A percentile compares a stretch with the other conserved stretches of the same genome.
Conservation (phyloP, 345 rosid species). For the Schrenkiella parvula region DNA sequence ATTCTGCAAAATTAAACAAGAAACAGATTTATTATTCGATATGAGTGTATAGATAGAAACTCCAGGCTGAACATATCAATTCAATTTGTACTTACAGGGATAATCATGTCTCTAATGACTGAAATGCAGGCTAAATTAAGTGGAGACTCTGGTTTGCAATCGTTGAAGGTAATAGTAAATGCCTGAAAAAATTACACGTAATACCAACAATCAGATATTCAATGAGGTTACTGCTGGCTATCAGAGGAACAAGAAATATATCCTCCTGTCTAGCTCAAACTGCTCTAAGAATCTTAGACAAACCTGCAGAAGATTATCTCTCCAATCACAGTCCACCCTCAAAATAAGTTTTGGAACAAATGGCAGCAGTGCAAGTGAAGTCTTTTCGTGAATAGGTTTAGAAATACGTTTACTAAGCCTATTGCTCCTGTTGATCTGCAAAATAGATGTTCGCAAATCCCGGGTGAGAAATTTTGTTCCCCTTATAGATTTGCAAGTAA, state of each 20-base stretch:
- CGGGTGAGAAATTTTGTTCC: not conserved
- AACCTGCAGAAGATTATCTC: slow-evolving; percentile 70
- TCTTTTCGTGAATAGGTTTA: slow-evolving; percentile 45
- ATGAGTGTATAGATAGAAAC: not conserved
- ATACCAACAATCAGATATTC: not conserved
- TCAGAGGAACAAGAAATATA: not conserved
- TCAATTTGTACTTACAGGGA: slow-evolving; percentile 56
- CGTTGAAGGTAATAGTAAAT: slow-evolving; percentile 60
- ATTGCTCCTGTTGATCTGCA: slow-evolving; percentile 46
- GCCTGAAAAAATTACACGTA: slow-evolving; percentile 50
- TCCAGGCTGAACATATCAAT: not conserved
- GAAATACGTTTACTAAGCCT: slow-evolving; percentile 38
- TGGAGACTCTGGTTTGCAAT: slow-evolving; percentile 58
- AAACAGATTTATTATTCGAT: not conserved
- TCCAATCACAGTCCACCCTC: slow-evolving; percentile 48
- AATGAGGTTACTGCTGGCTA: not conserved
- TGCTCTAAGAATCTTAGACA: slow-evolving; percentile 9
- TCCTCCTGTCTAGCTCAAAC: not conserved
- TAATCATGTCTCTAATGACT: slow-evolving; percentile 53
- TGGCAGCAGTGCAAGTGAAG: slow-evolving; percentile 45
- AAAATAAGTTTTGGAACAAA: slow-evolving; percentile 64
- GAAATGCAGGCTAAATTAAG: slow-evolving; percentile 65
- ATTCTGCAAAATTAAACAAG: slow-evolving; percentile 38
- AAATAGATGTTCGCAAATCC: slow-evolving; percentile 14
- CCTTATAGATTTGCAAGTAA: not conserved